Conservation (phyloP, 768 basidiomycete genomes). For the Russula abietina region DNA sequence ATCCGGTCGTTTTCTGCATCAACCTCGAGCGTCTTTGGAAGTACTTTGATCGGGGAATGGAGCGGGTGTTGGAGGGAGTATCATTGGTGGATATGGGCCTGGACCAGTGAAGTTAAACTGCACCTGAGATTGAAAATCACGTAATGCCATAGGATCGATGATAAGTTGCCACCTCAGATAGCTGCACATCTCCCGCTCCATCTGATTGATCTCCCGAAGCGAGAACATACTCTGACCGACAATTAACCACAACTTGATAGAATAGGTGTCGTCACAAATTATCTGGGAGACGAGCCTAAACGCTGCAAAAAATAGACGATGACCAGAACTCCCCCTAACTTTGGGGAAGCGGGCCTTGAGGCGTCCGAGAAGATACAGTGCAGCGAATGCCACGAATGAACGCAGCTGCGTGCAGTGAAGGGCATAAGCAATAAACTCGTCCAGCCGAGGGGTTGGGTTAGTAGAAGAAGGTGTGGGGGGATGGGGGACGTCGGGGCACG, state of each 20-base stretch:
- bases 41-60: no score
- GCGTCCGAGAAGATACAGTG: constrained; percentile 66
- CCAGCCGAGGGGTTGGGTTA: constrained; percentile 42
- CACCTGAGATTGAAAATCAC: constrained; percentile 56
- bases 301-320: no score
- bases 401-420: constrained; percentile 71
- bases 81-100: no score
- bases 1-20: no score
- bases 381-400: constrained; percentile 50
- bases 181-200: no score
- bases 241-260: no score
- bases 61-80: no score
- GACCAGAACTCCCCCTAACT: constrained; percentile 83
- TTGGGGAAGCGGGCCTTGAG: constrained; percentile 90
- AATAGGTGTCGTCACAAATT: no score
- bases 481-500: constrained; percentile 78
- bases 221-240: constrained; percentile 59
- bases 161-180: constrained; percentile 92
- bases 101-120: constrained; percentile 51
- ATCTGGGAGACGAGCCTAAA: no score
- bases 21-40: no score
- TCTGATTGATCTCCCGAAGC: constrained; percentile 88
- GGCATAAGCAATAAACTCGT: constrained; percentile 81
- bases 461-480: constrained; percentile 28
- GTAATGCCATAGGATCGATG: constrained; percentile 56